Percentiles rank a stretch among this genome's conserved stretches.
These are phyloP conservation scores for Neurospora sp. DNA, from an alignment of 495 filamentous ascomycete genomes.

Conservation along the genomic window DNA sequence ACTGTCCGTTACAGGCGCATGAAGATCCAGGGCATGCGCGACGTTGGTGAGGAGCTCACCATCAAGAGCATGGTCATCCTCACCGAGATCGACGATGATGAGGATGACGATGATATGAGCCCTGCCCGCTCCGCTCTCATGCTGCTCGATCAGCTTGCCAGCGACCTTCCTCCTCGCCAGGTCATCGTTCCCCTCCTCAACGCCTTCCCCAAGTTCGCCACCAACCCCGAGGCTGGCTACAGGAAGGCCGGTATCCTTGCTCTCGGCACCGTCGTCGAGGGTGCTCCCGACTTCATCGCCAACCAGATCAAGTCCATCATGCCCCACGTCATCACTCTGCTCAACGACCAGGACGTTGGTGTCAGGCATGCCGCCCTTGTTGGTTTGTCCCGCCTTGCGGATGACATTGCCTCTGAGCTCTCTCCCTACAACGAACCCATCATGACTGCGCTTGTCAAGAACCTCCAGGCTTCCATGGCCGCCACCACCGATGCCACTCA, in stretches of 20 bases:
- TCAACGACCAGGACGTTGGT: conserved; percentile 69
- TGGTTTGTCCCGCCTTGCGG: conserved; percentile 76
- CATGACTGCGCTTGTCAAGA: conserved; percentile 75
- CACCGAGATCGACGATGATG: conserved; percentile 73
- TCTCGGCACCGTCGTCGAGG: conserved; percentile 89
- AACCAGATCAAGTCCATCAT: conserved; percentile 81
- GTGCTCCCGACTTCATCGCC: conserved; percentile 89
- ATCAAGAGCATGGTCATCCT: conserved; percentile 76
- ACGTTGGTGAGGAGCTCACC: conserved; percentile 76
- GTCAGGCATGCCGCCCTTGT: conserved; percentile 82
- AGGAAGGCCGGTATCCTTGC: conserved; percentile 86
- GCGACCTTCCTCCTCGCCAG: conserved; percentile 81
- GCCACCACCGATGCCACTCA: conserved; percentile 37
- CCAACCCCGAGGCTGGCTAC: conserved; percentile 58
- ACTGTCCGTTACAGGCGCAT: conserved; percentile 83
- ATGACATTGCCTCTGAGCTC: conserved; percentile 86
- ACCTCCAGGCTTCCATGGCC: conserved; percentile 66
- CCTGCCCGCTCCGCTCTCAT: conserved; percentile 78
- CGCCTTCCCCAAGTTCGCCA: conserved; percentile 70
- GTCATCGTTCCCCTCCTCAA: conserved; percentile 89
- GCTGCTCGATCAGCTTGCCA: conserved; percentile 79
- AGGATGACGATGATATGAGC: conserved; percentile 89
- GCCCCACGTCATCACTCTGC: conserved; percentile 72
- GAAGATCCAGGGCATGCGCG: conserved; percentile 76
- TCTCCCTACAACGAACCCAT: conserved; percentile 70